Base-by-base conservation (phyloP, 23 red algal genomes). In the Gracilariopsis chorda region DNA sequence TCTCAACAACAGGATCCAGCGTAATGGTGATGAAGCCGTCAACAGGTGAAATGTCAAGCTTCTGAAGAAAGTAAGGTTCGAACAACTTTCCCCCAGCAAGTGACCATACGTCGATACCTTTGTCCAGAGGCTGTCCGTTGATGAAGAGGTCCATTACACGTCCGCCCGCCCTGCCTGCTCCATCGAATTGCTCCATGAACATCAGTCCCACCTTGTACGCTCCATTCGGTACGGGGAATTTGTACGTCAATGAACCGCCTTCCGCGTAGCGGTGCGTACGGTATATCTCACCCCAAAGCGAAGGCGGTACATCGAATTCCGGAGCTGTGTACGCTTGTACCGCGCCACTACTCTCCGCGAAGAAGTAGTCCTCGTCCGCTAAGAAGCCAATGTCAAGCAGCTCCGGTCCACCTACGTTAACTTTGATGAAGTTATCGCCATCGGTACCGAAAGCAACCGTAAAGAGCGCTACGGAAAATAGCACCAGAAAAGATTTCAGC, bases 151-250 rank as follows among this genome's bases (percentile, higher is more conserved):
- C 82, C 39, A 86, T 68, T 37, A 86, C 41, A 21, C 82, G 82
- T 33, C 82, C 82, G 4, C 82, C 82, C 23, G 58, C 33, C 23
- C 33, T 69, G 42, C 21, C 82, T 0, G 82, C 82, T 52, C 82
- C 82, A 23, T 86, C 82, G 29, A 70, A 86, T 52, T 86, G 82
- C 62, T 86, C 82, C 46, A 86, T 53, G 42, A 86, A 86, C 82
- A 86, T 70, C 1, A 86, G 82, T 10, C 82, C 82, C 41, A 86
- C 82, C 46, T 51, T 71, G 60, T 51, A 86, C 2, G 10, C 5
- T 19, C 82, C 82, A 11, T 71, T 48, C 13, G 82, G 82, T 34
- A 86, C 82, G 33, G 82, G 82, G 62, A 86, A 86, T 32, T 48
- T 39, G 35, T 86, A 86, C 27, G 58, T 55, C 21, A 86, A 65